Base-by-base conservation (phyloP, 1,139 yeast genomes). In the Pichia norvegensis region DNA sequence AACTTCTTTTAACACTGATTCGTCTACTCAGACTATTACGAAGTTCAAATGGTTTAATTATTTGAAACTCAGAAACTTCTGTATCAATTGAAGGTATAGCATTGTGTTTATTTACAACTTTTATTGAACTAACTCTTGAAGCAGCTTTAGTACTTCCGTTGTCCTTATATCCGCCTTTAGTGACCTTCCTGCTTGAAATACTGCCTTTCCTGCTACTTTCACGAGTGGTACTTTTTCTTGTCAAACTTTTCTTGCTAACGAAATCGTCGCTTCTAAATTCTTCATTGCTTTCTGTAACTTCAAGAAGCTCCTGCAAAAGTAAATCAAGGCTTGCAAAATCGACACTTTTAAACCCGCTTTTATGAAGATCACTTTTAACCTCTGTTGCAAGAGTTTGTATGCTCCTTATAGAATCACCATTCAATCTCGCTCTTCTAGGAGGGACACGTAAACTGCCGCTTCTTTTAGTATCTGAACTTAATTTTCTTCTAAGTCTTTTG, bases 301-400 rank as follows among this genome's bases (percentile, higher is more conserved):
- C 38, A 6, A 47, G 19, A 25, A 48, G 23, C 19, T 48, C 49
- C 10, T 31, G 36, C 20, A 48, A 38, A 13, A 48, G 19, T 19
- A 42, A 35, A 35, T 48, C 49, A 19, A 48, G 42, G 4, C 41
- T 42, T 4, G 41, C 23, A 38, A 48, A 43, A 40, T 48, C 47
- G 19, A 48, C 46, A 35, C 51, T 48, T 23, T 41, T 48, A 6
- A 38, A 29, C 22, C 39, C 33, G 16, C 29, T 36, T 4, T 23
- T 25, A 9, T 38, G 36, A 10, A 33, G 16, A 4, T 44, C 42
- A 21, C 17, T 41, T 21, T 33, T 36, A 14, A 42, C 29, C 20
- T 48, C 51, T 11, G 19, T 42, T 1, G 44, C 45, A 7, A 48
- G 20, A 9, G 49, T 46, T 10, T 46, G 38, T 4, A 46, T 25